These are phyloP conservation scores for Fusarium sp. DNA, from an alignment of 2,329 filamentous ascomycete genomes.

Conservation along the genomic window DNA sequence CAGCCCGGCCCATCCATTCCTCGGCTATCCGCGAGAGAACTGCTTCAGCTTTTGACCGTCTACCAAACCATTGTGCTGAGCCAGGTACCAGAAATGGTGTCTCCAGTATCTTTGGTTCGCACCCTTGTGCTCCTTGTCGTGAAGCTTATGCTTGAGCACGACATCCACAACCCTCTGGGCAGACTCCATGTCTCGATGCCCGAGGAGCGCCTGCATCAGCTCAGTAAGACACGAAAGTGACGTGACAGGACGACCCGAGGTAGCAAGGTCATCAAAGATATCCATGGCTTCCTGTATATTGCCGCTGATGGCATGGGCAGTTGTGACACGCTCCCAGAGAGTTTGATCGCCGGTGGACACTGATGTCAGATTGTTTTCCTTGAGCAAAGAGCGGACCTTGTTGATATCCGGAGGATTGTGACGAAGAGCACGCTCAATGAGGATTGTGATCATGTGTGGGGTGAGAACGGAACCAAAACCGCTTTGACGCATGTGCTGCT, in stretches of 20 bases:
- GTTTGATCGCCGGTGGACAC: slow-evolving; percentile 63
- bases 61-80: slow-evolving; percentile 55
- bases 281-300: slow-evolving; percentile 61
- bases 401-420: slow-evolving; percentile 67
- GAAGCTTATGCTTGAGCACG: slow-evolving; percentile 46
- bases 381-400: slow-evolving; percentile 70
- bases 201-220: slow-evolving; percentile 53
- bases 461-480: slow-evolving; percentile 66
- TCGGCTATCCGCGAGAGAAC: neutral
- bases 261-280: slow-evolving; percentile 59
- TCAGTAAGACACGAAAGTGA: slow-evolving; percentile 57
- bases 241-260: slow-evolving; percentile 54
- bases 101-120: slow-evolving; percentile 54
- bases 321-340: slow-evolving; percentile 77
- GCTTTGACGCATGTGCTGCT: slow-evolving; percentile 68
- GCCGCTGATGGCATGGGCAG: slow-evolving; percentile 69
- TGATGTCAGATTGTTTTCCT: slow-evolving; percentile 60
- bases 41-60: slow-evolving; percentile 28
- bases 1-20: neutral
- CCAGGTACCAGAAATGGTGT: slow-evolving; percentile 63
- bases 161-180: slow-evolving; percentile 50
- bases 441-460: slow-evolving; percentile 78
- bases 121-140: slow-evolving; percentile 29
- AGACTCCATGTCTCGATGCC: slow-evolving; percentile 36
- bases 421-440: slow-evolving; percentile 74